Evolutionary conservation across 345 rosid genomes (phyloP), one percentile per base, ranked within the genome.

Genomic region (Corymbia maculata): DNA sequence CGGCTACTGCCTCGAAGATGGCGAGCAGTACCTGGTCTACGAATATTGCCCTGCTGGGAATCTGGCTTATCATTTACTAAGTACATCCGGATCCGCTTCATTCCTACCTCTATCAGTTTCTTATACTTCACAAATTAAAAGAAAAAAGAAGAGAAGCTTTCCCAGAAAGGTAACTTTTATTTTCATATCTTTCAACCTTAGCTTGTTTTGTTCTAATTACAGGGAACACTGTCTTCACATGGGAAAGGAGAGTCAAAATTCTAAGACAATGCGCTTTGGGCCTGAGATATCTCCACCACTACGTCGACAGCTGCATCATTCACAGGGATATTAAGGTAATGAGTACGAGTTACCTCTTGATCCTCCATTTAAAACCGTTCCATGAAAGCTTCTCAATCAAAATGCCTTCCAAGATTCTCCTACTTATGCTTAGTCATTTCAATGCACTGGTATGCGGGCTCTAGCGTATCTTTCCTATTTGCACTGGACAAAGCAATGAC

Each of bases 241-340:
- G 97, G 97, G 93, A 92, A 80, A 91, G 42, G 91, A 95, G 97
- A 86, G 95, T 94, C 11, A 92, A 92, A 86, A 94, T 94, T 88
- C 91, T 94, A 45, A 91, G 94, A 87, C 92, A 92, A 17, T 95
- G 95, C 89, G 96, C 95, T 14, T 87, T 59, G 88, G 96, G 91
- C 51, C 90, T 94, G 64, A 89, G 93, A 86, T 94, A 94, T 89
- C 96, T 95, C 79, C 97, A 95, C 89, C 93, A 91, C 89, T 87
- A 89, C 64, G 85, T 92, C 6, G 97, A 94, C 88, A 95, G 97
- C 11, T 94, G 96, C 93, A 94, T 95, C 51, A 95, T 95, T 52
- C 96, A 95, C 79, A 91, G 97, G 92, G 97, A 95, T 88, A 89
- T 94, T 61, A 94, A 94, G 96, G 97, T 95, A 90, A 85, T 13